phyloP scores from a whole-genome alignment of 176 grass and related monocot species.

The Ananas comosus region DNA sequence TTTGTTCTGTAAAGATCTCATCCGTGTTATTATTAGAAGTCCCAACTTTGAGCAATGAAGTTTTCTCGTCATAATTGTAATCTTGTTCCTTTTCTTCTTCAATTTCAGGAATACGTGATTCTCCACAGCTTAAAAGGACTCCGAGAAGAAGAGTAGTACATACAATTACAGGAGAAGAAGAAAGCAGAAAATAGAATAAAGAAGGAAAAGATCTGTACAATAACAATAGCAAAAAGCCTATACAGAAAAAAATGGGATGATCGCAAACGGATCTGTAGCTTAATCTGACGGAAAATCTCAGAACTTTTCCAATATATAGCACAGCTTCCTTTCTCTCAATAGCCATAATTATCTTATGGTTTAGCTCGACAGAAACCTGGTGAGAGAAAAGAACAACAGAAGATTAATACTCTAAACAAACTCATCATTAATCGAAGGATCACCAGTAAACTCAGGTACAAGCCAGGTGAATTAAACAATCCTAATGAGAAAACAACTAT shows the following conservation, averaged over 20 bases:
- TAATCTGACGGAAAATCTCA: constrained; percentile 28
- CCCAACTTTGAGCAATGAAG: constrained; percentile 5
- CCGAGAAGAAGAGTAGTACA: constrained; percentile 58
- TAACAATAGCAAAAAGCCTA: constrained; percentile 24
- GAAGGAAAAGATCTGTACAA: constrained; percentile 32
- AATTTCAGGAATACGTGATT: constrained; percentile 25
- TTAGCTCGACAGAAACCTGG: not conserved
- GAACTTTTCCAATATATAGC: constrained; percentile 22
- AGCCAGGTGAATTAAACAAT: not conserved
- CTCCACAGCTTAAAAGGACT: constrained; percentile 37
- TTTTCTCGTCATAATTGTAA: not conserved
- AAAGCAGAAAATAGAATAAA: constrained; percentile 17
- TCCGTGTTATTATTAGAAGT: constrained; percentile 4
- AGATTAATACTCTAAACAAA: not conserved
- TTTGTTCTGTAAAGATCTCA: constrained; percentile 11
- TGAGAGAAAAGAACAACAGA: not conserved
- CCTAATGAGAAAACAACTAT: no score
- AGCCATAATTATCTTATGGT: constrained; percentile 26
- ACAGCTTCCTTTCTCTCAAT: constrained; percentile 6
- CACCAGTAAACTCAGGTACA: not conserved
- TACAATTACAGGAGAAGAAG: constrained; percentile 32
- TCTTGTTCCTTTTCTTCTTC: constrained; percentile 2
- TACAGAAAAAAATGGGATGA: constrained; percentile 22
- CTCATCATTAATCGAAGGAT: not conserved
- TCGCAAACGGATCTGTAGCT: constrained; percentile 25